Percentiles rank a stretch among this genome's conserved stretches.
phyloP scores from a whole-genome alignment of 2,329 filamentous ascomycete genomes.

The Fusarium brachygibbosum region DNA sequence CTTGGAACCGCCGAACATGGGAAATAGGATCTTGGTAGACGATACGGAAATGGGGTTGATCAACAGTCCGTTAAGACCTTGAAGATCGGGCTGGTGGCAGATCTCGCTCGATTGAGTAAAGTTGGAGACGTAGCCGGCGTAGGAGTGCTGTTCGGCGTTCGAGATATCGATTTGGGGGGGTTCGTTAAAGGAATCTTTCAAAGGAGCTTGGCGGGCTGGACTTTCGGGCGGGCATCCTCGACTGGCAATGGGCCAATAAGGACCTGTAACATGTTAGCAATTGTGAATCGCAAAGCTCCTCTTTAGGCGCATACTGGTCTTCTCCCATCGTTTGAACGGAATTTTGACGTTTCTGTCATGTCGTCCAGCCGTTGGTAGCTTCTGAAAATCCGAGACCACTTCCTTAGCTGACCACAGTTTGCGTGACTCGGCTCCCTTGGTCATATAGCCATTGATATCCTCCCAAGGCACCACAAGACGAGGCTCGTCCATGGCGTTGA shows the following conservation, averaged over 20 bases:
- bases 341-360: constrained; percentile 53
- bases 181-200: constrained; percentile 60
- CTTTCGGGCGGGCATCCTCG: constrained; percentile 74
- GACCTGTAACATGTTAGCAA: constrained; percentile 53
- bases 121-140: constrained; percentile 72
- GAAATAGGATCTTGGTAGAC: constrained; percentile 70
- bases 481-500: constrained; percentile 78
- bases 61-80: constrained; percentile 74
- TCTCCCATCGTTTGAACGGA: constrained; percentile 63
- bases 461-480: constrained; percentile 74
- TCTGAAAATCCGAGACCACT: constrained; percentile 60
- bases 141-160: constrained; percentile 63
- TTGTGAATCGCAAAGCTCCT: not conserved
- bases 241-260: constrained; percentile 70
- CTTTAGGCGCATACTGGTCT: constrained; percentile 57
- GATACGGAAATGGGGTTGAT: constrained; percentile 70
- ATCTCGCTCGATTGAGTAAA: constrained; percentile 72
- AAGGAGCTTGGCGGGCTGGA: constrained; percentile 64
- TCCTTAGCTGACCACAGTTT: constrained; percentile 60
- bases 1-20: constrained; percentile 78
- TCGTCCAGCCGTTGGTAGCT: constrained; percentile 57
- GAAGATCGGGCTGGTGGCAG: constrained; percentile 75
- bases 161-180: constrained; percentile 61
- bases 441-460: constrained; percentile 67
- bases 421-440: constrained; percentile 63